Evolutionary conservation across 345 rosid genomes (phyloP).

Genomic region (Eucalyptus erythrocorys): DNA sequence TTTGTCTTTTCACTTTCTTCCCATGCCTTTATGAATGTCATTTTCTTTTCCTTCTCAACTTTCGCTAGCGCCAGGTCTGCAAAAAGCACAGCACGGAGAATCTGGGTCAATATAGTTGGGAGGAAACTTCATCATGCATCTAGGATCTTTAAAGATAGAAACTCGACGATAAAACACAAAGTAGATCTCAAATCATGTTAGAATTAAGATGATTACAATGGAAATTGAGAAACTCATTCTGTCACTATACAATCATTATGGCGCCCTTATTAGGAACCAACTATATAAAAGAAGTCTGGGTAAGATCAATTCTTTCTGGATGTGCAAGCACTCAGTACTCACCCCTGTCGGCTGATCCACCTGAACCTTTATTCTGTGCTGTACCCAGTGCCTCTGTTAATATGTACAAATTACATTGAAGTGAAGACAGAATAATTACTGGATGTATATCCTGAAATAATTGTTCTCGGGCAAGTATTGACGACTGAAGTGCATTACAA

Average conservation of each 20-base stretch:
- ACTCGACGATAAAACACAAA: not conserved
- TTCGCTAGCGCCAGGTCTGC: constrained; percentile 81
- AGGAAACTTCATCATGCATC: not conserved
- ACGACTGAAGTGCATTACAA: not conserved
- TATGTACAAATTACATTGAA: not conserved
- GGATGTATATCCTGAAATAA: not conserved
- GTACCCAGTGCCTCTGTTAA: constrained; percentile 37
- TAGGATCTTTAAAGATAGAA: not conserved
- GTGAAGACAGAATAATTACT: not conserved
- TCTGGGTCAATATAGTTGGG: not conserved
- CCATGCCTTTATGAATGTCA: constrained; percentile 78
- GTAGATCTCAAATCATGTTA: not conserved
- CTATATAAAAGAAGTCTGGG: not conserved
- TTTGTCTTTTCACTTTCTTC: constrained; percentile 81
- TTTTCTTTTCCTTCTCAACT: constrained; percentile 54
- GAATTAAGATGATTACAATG: not conserved
- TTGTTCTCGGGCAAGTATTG: not conserved
- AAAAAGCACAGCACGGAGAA: not conserved
- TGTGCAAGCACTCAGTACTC: not conserved
- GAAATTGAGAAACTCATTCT: not conserved
- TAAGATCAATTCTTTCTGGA: not conserved
- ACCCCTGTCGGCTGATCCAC: constrained; percentile 71
- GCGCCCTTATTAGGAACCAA: not conserved
- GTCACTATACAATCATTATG: not conserved
- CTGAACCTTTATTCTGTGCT: constrained; percentile 15